Base-by-base conservation (phyloP, 2,329 filamentous ascomycete genomes). In the Hymenoscyphus repandus region DNA sequence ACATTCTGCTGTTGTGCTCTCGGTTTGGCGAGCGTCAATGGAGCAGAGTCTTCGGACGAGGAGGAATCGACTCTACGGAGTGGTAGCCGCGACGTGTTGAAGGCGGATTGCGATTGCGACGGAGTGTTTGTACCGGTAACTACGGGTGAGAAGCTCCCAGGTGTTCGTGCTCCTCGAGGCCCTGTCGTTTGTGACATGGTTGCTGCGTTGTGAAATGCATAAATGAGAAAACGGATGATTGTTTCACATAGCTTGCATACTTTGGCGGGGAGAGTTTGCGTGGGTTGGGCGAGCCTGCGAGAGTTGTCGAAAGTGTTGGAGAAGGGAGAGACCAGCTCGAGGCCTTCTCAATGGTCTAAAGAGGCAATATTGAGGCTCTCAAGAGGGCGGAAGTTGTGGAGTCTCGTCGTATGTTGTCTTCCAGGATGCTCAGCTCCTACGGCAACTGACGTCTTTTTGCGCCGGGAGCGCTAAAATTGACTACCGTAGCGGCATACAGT, bases 21-120 rank as follows among this genome's bases (percentile, higher is more conserved):
- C 22, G 72, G 66, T 67, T 76, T 82, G 61, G 68, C 60, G 56
- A 78, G 64, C 57, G 67, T 69, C 48, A 78, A 69, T 33, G 72
- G 66, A 12, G 64, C 60, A 37, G 58, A 50, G 22, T 76, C 74
- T 49, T 77, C 74, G 59, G 67, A 72, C 30, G 70, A 69, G 1
- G 73, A 71, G 33, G 75, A 72, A 47, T 75, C 75, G 50, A 75
- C 71, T 48, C 70, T 68, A 31, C 69, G 69, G 49, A 71, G 68
- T 49, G 67, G 63, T 46, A 71, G 70, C 51, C 70, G 68, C 40
- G 69, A 59, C 20, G 58, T 46, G 41, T 56, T 36, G 50, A 45
- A 50, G 50, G 46, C 33, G 15, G 46, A 27, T 22, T 52, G 36
- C 22, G 53, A 57, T 37, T 46, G 52, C 49, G 42, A 57, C 61